Evolutionary conservation across 768 basidiomycete genomes (phyloP), one percentile per base, ranked within the genome.

Genomic region (Pulveroboletus sp.): DNA sequence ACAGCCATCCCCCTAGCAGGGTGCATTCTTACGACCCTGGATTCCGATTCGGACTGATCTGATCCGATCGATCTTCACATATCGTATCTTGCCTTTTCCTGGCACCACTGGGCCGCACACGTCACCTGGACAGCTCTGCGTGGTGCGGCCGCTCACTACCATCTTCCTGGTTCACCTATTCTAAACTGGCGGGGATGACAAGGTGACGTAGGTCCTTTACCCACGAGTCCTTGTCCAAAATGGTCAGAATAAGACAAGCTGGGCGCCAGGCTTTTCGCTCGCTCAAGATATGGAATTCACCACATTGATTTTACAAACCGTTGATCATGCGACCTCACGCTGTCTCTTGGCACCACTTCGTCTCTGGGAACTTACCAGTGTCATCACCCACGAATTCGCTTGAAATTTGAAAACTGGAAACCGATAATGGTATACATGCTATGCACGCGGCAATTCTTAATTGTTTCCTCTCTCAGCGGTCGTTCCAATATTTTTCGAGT

Each of bases 201-300:
- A 47, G 61, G 63, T 63, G 63, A 47, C 58, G 1, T 60, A 40
- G 62, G 62, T 65, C 62, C 62, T 47, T 20, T 31, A 26, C 50
- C 45, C 53, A 52, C 43, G 41, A 47, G 22, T 23, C 26, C 14
- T 48, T 41, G 47, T 44, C 37, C 32, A 13, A 12, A 40, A 37
- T 27, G 23, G 35, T 30, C 31, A n/a, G 30, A 48, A 38, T 26
- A 40, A 12, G 46, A 22, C 39, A 39, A 24, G 22, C 23, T 22
- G 23, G 34, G 16, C 14, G 16, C 30, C n/a, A 36, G 35, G 17
- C 53, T 26, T 13, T 35, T 39, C 38, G 29, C 16, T 41, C 38
- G 29, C 16, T 41, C 44, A 30, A 39, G 43, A 49, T 30, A 24
- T 43, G 41, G 45, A 24, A 50, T 50, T 35, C 43, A 24, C 38